Evolutionary conservation across 2,329 filamentous ascomycete genomes (phyloP).

Genomic region (Calonectria pseudoreteaudii): DNA sequence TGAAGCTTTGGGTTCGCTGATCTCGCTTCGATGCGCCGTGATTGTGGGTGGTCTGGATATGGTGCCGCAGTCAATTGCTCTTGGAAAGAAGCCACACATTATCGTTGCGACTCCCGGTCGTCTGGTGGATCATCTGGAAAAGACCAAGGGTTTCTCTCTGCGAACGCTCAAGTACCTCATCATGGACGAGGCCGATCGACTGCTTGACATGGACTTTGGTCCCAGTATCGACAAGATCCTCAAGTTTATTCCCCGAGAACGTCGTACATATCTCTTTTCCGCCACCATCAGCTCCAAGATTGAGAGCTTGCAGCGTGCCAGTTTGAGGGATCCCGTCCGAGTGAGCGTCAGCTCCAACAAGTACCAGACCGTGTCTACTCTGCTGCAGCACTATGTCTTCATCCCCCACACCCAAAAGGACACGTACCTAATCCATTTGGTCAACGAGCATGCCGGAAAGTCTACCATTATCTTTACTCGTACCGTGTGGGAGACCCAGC

Average conservation of each 20-base stretch:
- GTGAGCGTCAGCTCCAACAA: conserved; percentile 86
- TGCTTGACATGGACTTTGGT: conserved; percentile 94
- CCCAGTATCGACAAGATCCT: conserved; percentile 93
- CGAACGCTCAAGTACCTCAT: conserved; percentile 87
- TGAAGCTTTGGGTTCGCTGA: conserved; percentile 87
- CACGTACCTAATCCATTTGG: conserved; percentile 84
- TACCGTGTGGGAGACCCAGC: conserved; percentile 91
- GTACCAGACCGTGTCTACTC: conserved; percentile 91
- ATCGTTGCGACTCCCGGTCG: conserved; percentile 92
- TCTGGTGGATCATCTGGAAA: conserved; percentile 91
- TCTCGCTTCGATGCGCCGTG: conserved; percentile 86
- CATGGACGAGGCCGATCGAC: conserved; percentile 93
- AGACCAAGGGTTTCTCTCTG: conserved; percentile 95
- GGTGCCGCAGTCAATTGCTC: conserved; percentile 88
- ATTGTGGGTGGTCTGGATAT: conserved; percentile 97
- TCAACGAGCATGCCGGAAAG: conserved; percentile 90
- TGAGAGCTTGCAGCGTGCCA: conserved; percentile 90
- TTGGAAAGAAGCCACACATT: conserved; percentile 96
- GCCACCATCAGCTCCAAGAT: conserved; percentile 96
- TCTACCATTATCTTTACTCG: conserved; percentile 90
- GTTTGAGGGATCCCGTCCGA: conserved; percentile 83
- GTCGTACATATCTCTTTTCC: conserved; percentile 89
- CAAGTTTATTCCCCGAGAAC: conserved; percentile 83
- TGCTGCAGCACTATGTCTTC: conserved; percentile 89
- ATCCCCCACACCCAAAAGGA: conserved; percentile 91